phyloP scores from a whole-genome alignment of 2,329 filamentous ascomycete genomes.

The Fusarium multiceps region DNA sequence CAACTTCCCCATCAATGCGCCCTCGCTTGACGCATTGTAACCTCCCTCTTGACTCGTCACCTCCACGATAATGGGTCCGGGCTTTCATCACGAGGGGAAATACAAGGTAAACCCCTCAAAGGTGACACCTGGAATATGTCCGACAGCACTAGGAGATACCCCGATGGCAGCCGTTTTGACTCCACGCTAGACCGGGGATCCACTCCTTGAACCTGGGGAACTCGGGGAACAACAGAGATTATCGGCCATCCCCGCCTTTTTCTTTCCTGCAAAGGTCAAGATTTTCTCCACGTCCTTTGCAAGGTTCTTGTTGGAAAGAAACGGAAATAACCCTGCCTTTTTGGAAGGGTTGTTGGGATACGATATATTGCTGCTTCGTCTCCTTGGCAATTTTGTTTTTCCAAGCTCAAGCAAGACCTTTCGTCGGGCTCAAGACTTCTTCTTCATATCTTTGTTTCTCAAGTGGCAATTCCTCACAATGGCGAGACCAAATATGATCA shows the following conservation, averaged over 20 bases:
- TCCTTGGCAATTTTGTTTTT: neutral
- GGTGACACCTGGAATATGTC: neutral
- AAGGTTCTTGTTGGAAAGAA: neutral
- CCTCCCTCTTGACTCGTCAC: neutral
- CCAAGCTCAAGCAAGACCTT: neutral
- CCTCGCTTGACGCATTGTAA: neutral
- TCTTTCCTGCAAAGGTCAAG: neutral
- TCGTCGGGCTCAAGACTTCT: too few relatives aligned
- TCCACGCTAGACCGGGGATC: neutral
- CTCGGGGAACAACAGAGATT: neutral
- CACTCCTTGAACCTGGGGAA: neutral
- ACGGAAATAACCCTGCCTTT: neutral
- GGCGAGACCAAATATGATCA: slow-evolving; percentile 41
- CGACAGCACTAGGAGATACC: slow-evolving; percentile 8
- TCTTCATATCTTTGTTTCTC: too few relatives aligned
- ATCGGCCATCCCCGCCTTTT: slow-evolving; percentile 9
- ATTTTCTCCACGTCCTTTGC: neutral
- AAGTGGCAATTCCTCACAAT: slow-evolving; percentile 15
- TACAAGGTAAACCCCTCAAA: neutral
- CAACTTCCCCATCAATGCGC: neutral
- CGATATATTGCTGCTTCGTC: slow-evolving; percentile 4
- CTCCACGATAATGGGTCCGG: too few relatives aligned
- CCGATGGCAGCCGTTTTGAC: neutral
- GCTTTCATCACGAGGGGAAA: neutral
- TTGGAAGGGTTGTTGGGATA: too few relatives aligned